Percentiles rank a stretch among this genome's conserved stretches.
Conservation (phyloP, 2,329 filamentous ascomycete species). For the Talaromyces sp. region DNA sequence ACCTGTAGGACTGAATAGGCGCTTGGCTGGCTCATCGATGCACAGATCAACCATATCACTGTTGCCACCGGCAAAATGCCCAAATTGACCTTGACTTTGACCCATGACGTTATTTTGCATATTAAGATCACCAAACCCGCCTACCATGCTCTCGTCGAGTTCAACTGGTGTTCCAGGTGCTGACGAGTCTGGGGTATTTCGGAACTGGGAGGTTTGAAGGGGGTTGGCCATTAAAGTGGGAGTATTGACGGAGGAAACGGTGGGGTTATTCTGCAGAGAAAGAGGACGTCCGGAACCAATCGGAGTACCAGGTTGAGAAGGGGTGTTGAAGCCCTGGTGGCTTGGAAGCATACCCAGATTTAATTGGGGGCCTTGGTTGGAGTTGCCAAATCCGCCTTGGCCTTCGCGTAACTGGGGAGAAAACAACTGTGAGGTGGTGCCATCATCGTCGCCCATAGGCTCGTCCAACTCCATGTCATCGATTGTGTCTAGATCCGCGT, state of each 20-base stretch:
- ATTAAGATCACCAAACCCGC: conserved; percentile 64
- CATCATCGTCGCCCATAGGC: conserved; percentile 58
- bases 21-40: conserved; percentile 94
- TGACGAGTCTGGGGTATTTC: conserved; percentile 65
- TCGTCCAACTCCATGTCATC: conserved; percentile 99
- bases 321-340: conserved; percentile 74
- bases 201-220: conserved; percentile 59
- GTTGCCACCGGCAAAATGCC: conserved; percentile 48
- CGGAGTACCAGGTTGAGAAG: conserved; percentile 84
- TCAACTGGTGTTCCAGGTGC: conserved; percentile 71
- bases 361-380: conserved; percentile 66
- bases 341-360: conserved; percentile 76
- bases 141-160: conserved; percentile 73
- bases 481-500: conserved; percentile 74
- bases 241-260: conserved; percentile 95
- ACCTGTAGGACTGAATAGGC: conserved; percentile 83
- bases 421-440: conserved; percentile 42
- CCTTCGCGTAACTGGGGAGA: conserved; percentile 70
- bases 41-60: conserved; percentile 61
- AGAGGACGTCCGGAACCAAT: conserved; percentile 69
- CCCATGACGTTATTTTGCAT: conserved; percentile 54
- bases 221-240: conserved; percentile 84
- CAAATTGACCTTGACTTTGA: conserved; percentile 44
- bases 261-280: conserved; percentile 87
- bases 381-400: conserved; percentile 62